Percentiles rank a stretch among this genome's conserved stretches.
Conservation (phyloP, 1,284 basidiomycete genomes). For the Fomes fomentarius region DNA sequence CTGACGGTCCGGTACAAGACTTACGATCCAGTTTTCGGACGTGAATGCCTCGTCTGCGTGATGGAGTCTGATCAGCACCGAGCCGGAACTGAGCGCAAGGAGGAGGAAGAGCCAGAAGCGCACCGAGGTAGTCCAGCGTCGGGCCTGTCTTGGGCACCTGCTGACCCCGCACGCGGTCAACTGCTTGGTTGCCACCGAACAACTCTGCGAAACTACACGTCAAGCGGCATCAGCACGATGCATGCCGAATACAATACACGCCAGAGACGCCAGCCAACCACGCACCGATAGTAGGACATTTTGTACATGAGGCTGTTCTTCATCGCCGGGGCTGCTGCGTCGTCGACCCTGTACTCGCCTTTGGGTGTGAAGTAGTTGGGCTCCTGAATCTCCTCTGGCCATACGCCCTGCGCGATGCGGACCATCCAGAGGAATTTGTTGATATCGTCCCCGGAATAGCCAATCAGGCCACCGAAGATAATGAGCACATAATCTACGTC, state of each 20-base stretch:
- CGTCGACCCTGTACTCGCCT: conserved; percentile 95
- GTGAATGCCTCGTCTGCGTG: conserved; percentile 92
- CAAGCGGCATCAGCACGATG: conserved; percentile 8
- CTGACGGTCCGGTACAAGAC: conserved; percentile 29
- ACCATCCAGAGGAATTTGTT: conserved; percentile 99
- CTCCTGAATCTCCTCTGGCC: conserved; percentile 98
- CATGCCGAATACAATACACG: conserved; percentile 4
- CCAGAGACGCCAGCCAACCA: background rate
- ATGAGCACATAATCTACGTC: conserved; percentile 98
- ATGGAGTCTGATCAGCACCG: conserved; percentile 18
- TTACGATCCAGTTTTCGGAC: conserved; percentile 96
- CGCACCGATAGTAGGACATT: conserved; percentile 93
- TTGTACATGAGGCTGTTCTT: conserved; percentile 98
- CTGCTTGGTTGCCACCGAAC: conserved; percentile 75
- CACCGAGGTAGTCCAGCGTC: conserved; percentile 84
- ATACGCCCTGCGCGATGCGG: conserved; percentile 96
- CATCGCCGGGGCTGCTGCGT: conserved; percentile 88
- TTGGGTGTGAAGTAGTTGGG: conserved; percentile 91
- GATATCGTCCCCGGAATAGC: conserved; percentile 98
- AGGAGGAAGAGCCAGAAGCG: conserved; percentile 13
- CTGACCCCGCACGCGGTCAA: conserved; percentile 87
- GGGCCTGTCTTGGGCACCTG: conserved; percentile 77
- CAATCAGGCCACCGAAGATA: conserved; percentile 96
- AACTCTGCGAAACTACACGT: conserved; percentile 80
- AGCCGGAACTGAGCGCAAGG: conserved; percentile 1